Base-by-base conservation (phyloP, 148 eudicot species). In the Rhododendron mucronatum region DNA sequence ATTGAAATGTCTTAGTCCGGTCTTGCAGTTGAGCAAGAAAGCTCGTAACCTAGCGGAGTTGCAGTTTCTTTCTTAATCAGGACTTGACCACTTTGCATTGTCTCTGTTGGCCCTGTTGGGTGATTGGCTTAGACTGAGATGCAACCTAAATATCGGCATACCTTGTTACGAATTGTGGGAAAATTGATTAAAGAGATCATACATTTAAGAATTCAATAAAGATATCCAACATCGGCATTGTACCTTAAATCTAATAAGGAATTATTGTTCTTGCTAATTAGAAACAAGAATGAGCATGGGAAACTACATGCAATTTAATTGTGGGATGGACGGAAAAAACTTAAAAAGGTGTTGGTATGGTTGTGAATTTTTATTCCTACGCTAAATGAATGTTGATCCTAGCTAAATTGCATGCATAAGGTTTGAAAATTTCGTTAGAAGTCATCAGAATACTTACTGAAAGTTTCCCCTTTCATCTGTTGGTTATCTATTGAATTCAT, bases 401-500 rank as follows among this genome's bases (percentile, higher is more conserved):
- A 7, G 45, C 33, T 21, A 11, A 26, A 59, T 5, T 71, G 16
- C 16, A 23, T 10, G 84, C 48, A 57, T 15, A 11, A 21, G 1
- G 21, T n/a, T 21, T 57, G 21, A 5, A 13, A 37, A 33, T 41
- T n/a, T 83, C 0, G 37, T 39, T 23, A 44, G 2, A 20, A 1
- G 5, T 15, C 50, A 10, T 51, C 78, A 12, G 44, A 67, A 67
- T 80, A 23, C 28, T 5, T 76, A 74, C 35, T 63, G 33, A 14
- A 30, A 37, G 1, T 3, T 59, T 86, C 35, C 61, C 50, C 35
- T 47, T 18, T 65, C 16, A 35, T 82, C 33, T 47, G 55, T 77
- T 80, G 39, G 30, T 81, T 71, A 50, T 81, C 59, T 85, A 37
- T 78, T 76, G 51, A n/a, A 81, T 61, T 55, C 33, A 45, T 84